phyloP scores from a whole-genome alignment of 495 filamentous ascomycete genomes.

The Apiosordaria backusii region DNA sequence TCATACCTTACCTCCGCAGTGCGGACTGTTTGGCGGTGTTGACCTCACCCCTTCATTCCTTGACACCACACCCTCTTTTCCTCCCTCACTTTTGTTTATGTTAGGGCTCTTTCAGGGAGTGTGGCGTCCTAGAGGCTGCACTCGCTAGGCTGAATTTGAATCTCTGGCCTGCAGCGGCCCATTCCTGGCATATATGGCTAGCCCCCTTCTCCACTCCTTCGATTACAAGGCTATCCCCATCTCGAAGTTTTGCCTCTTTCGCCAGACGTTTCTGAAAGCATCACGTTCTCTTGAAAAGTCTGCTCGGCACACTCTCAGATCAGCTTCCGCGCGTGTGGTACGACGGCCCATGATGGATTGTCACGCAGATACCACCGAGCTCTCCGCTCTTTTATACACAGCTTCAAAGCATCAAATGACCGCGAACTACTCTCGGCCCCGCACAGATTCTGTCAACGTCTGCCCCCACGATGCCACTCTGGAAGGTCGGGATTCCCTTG shows the following conservation, averaged over 20 bases:
- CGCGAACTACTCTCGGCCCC: not conserved
- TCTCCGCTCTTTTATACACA: not conserved
- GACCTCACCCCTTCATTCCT: not conserved
- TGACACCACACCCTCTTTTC: not conserved
- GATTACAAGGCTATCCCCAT: not conserved
- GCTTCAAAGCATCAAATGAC: not conserved
- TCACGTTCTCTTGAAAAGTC: not conserved
- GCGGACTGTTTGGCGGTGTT: too few species aligned
- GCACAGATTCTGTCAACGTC: conserved; percentile 1
- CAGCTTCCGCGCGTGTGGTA: not conserved
- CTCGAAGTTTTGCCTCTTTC: not conserved
- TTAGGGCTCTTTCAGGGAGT: not conserved
- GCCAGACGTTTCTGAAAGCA: not conserved
- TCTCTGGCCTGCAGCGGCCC: not conserved
- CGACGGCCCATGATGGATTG: not conserved
- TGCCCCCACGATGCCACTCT: not conserved
- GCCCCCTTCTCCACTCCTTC: not conserved
- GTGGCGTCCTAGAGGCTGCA: not conserved
- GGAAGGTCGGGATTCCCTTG: conserved; percentile 22
- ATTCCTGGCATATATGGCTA: not conserved
- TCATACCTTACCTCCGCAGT: not conserved
- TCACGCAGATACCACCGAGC: not conserved
- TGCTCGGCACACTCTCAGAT: not conserved
- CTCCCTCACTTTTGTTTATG: not conserved
- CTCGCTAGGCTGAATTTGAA: not conserved